Percentiles rank a stretch among this genome's conserved stretches.
These are phyloP conservation scores for Psilocybe cubensis DNA, from an alignment of 768 basidiomycete species.

Conservation along the genomic window DNA sequence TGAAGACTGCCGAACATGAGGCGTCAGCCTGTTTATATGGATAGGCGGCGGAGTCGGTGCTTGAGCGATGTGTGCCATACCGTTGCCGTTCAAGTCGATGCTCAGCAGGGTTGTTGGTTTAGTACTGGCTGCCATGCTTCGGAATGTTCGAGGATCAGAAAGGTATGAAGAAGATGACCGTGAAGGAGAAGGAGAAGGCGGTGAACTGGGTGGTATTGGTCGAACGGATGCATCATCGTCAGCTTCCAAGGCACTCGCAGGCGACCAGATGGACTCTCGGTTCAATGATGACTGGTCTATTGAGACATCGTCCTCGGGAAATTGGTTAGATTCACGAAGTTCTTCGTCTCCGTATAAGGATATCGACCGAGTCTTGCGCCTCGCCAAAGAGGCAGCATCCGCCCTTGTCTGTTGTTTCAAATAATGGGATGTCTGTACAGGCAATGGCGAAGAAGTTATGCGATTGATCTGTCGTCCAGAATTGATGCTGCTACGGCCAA, in stretches of 20 bases:
- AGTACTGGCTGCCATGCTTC: slow-evolving; percentile 84
- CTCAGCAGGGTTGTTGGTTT: slow-evolving; percentile 96
- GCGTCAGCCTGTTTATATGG: slow-evolving; percentile 52
- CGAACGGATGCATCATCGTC: slow-evolving; percentile 95
- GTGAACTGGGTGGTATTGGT: slow-evolving; percentile 86
- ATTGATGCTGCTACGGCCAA: slow-evolving; percentile 32
- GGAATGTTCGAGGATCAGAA: slow-evolving; percentile 80
- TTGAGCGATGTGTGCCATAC: slow-evolving; percentile 92
- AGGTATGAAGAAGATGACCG: slow-evolving; percentile 84
- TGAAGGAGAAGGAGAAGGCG: slow-evolving; percentile 86
- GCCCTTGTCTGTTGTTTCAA: slow-evolving; percentile 35
- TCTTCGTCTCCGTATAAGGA: slow-evolving; percentile 67
- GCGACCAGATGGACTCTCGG: slow-evolving; percentile 81
- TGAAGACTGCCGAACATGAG: slow-evolving; percentile 67
- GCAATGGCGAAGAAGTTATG: slow-evolving; percentile 47
- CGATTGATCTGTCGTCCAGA: slow-evolving; percentile 42
- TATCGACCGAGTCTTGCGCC: slow-evolving; percentile 54
- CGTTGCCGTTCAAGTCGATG: slow-evolving; percentile 78
- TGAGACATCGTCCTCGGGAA: slow-evolving; percentile 51
- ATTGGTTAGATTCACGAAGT: slow-evolving; percentile 38
- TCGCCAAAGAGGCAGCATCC: slow-evolving; percentile 33
- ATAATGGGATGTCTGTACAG: slow-evolving; percentile 27
- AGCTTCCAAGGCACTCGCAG: slow-evolving; percentile 75
- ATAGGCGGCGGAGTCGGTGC: slow-evolving; percentile 64
- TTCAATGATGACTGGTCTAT: slow-evolving; percentile 61